These are phyloP conservation scores for Boechera retrofracta DNA, from an alignment of 345 rosid species.

Conservation along the genomic window DNA sequence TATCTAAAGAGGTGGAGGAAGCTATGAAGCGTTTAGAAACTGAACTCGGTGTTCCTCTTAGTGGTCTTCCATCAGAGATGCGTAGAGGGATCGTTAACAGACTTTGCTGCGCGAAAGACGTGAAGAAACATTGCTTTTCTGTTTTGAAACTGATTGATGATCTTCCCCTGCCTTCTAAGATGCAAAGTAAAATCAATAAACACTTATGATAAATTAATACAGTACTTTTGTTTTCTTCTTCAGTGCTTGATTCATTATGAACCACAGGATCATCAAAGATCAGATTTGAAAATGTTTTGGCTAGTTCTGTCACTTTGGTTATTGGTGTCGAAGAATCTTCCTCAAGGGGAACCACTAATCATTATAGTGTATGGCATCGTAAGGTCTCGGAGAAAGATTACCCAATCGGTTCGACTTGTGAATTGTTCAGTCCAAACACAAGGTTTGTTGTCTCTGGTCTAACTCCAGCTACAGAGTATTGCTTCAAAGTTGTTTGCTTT, in stretches of 20 bases:
- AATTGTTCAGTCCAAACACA: conserved; percentile 51
- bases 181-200: not conserved
- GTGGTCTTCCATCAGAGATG: conserved; percentile 53
- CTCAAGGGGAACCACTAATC: conserved; percentile 37
- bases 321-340: conserved; percentile 47
- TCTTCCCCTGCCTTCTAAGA: not conserved
- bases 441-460: conserved; percentile 63
- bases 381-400: conserved; percentile 53
- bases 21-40: conserved; percentile 52
- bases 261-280: conserved; percentile 41
- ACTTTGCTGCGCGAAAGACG: conserved; percentile 58
- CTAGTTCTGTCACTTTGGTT: conserved; percentile 60
- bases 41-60: conserved; percentile 60
- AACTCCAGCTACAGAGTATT: conserved; percentile 62
- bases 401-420: conserved; percentile 61
- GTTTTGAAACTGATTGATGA: conserved; percentile 57
- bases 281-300: conserved; percentile 59
- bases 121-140: conserved; percentile 62
- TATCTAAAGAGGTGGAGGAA: conserved; percentile 52
- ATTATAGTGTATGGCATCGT: conserved; percentile 62
- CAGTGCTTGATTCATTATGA: not conserved
- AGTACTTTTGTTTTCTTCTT: not conserved
- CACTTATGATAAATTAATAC: not conserved
- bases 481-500: conserved; percentile 58
- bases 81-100: conserved; percentile 63